phyloP scores from a whole-genome alignment of 83 land plant genomes.

The Thuja plicata region DNA sequence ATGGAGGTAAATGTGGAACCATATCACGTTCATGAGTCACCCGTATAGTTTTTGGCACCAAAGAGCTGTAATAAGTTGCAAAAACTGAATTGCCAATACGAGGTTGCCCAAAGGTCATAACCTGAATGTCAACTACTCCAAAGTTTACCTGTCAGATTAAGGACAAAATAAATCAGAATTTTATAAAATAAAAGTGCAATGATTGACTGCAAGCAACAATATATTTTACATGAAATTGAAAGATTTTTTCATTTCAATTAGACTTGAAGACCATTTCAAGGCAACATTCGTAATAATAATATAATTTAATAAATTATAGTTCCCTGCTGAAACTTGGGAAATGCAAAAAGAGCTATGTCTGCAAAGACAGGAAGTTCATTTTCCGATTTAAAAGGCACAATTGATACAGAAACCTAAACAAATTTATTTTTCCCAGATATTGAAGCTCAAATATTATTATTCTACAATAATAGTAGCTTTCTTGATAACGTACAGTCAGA shows the following conservation, averaged over 20 bases:
- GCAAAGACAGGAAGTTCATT: background rate
- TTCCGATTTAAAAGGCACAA: background rate
- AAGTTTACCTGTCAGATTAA: slow-evolving; percentile 54
- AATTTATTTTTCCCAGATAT: background rate
- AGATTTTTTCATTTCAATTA: background rate
- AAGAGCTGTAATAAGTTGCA: slow-evolving; percentile 58
- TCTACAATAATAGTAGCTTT: background rate
- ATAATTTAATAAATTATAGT: no score
- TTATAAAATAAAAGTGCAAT: background rate
- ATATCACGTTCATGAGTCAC: slow-evolving; percentile 88
- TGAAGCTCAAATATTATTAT: background rate
- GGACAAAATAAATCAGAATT: background rate
- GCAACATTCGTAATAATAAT: no score
- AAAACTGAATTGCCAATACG: slow-evolving; percentile 89
- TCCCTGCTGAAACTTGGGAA: background rate
- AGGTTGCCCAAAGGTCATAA: slow-evolving; percentile 97
- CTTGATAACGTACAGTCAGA: slow-evolving; percentile 50
- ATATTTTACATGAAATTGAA: slow-evolving; percentile 5
- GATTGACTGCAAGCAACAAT: slow-evolving; percentile 3
- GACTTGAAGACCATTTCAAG: background rate
- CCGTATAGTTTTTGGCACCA: slow-evolving; percentile 74
- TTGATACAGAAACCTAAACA: background rate
- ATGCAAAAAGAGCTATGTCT: background rate
- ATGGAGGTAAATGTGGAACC: slow-evolving; percentile 97
- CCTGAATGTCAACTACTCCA: slow-evolving; percentile 45